phyloP scores from a whole-genome alignment of 2,329 filamentous ascomycete genomes.

The Colletotrichum australisinense region DNA sequence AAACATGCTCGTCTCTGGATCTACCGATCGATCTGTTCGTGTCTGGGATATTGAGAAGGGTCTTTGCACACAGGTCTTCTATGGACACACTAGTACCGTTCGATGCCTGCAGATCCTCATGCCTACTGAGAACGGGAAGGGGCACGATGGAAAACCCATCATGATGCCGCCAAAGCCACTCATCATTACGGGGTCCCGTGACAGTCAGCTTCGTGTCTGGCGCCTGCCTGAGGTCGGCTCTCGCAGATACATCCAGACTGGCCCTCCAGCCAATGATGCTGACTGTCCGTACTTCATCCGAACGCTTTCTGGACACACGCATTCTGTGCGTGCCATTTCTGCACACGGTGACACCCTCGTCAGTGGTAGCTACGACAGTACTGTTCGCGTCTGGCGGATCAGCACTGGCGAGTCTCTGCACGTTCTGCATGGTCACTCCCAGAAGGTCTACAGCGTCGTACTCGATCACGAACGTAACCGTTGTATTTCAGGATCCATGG shows the following conservation, averaged over 20 bases:
- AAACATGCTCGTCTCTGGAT: constrained; percentile 94
- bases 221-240: constrained; percentile 86
- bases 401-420: constrained; percentile 92
- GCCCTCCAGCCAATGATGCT: constrained; percentile 76
- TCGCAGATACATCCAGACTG: constrained; percentile 81
- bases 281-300: constrained; percentile 97
- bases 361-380: constrained; percentile 96
- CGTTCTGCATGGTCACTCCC: constrained; percentile 84
- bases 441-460: constrained; percentile 98
- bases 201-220: constrained; percentile 95
- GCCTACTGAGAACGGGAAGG: constrained; percentile 81
- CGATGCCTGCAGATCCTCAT: constrained; percentile 95
- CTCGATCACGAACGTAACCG: constrained; percentile 91
- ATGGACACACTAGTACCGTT: constrained; percentile 97
- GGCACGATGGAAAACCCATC: constrained; percentile 77
- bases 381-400: constrained; percentile 96
- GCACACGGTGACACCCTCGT: constrained; percentile 96
- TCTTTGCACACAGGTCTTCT: constrained; percentile 93
- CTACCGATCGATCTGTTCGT: constrained; percentile 96
- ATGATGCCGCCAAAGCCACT: constrained; percentile 95
- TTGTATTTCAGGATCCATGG: constrained; percentile 98
- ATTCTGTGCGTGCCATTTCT: constrained; percentile 95
- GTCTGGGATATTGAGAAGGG: constrained; percentile 98
- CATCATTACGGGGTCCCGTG: constrained; percentile 96
- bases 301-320: constrained; percentile 84